A percentile compares a stretch with the other conserved stretches of the same genome.
phyloP scores from a whole-genome alignment of 78 protist genomes.

The Mantamonas sphyraenae region DNA sequence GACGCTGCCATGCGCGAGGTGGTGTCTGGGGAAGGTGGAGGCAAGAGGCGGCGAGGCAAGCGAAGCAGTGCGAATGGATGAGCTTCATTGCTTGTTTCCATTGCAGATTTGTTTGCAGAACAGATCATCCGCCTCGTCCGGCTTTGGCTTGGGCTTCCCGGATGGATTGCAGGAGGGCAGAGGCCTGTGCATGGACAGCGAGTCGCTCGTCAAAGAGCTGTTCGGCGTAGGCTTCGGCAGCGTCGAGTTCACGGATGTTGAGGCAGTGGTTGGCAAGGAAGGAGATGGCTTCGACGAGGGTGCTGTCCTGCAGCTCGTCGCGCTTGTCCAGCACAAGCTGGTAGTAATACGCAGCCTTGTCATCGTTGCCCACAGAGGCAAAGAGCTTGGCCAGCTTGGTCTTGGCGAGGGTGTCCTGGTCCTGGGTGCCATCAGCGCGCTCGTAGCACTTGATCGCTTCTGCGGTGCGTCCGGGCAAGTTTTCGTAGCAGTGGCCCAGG shows the following conservation, averaged over 20 bases:
- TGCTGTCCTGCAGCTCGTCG: slow-evolving; percentile 20
- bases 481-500: slow-evolving; percentile 54
- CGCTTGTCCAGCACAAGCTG: slow-evolving; percentile 35
- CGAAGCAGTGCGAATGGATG: no score
- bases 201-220: slow-evolving; percentile 51
- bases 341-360: slow-evolving; percentile 47
- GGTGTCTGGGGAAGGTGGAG: no score
- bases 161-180: no score
- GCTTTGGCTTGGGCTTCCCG: no score
- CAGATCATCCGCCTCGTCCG: no score
- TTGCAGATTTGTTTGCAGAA: no score
- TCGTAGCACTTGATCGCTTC: slow-evolving; percentile 76
- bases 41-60: no score
- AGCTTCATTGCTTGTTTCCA: no score
- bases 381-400: slow-evolving; percentile 51
- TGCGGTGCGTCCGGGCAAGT: slow-evolving; percentile 10
- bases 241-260: slow-evolving; percentile 16
- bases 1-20: no score
- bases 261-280: slow-evolving; percentile 38
- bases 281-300: slow-evolving; percentile 46
- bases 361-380: slow-evolving; percentile 25
- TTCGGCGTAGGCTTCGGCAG: slow-evolving; percentile 41
- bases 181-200: no score
- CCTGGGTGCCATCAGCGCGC: slow-evolving; percentile 60
- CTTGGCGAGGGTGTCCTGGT: slow-evolving; percentile 53